These are phyloP conservation scores for Lodderomyces elongisporus DNA, from an alignment of 1,139 yeast genomes.

Conservation along the genomic window DNA sequence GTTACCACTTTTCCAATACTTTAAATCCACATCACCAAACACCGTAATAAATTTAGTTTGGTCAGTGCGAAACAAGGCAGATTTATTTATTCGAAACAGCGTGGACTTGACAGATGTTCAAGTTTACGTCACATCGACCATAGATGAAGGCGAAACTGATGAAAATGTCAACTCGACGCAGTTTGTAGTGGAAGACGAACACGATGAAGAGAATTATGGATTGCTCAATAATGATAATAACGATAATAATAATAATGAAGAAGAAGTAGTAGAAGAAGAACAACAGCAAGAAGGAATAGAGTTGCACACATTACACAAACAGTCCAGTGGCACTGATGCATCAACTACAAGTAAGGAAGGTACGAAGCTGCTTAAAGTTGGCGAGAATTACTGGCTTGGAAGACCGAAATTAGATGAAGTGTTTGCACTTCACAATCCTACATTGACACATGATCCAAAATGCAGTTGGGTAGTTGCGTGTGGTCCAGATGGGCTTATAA, in stretches of 20 bases:
- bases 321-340: background rate
- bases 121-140: slow-evolving; percentile 15
- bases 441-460: slow-evolving; percentile 21
- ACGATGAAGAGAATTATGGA: slow-evolving; percentile 13
- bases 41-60: slow-evolving; percentile 35
- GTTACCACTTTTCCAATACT: slow-evolving; percentile 49
- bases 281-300: slow-evolving; percentile 7
- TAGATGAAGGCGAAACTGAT: slow-evolving; percentile 4
- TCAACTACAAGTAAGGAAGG: background rate
- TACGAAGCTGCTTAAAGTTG: slow-evolving; percentile 13
- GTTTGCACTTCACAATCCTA: slow-evolving; percentile 20
- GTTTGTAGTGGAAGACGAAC: slow-evolving; percentile 12
- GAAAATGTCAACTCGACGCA: slow-evolving; percentile 9
- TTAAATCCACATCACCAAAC: slow-evolving; percentile 15
- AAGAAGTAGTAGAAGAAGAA: slow-evolving; percentile 3
- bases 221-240: slow-evolving; percentile 5
- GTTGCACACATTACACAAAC: too few relatives aligned
- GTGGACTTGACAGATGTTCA: slow-evolving; percentile 16
- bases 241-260: background rate
- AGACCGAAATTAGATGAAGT: slow-evolving; percentile 39
- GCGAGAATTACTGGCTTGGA: slow-evolving; percentile 14
- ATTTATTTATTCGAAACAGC: slow-evolving; percentile 16
- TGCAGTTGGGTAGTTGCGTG: slow-evolving; percentile 62
- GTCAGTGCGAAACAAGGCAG: slow-evolving; percentile 40
- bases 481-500: slow-evolving; percentile 56